Percentiles rank a stretch among this genome's conserved stretches.
Conservation (phyloP, 768 basidiomycete species). For the Leccinum subtestaceum region DNA sequence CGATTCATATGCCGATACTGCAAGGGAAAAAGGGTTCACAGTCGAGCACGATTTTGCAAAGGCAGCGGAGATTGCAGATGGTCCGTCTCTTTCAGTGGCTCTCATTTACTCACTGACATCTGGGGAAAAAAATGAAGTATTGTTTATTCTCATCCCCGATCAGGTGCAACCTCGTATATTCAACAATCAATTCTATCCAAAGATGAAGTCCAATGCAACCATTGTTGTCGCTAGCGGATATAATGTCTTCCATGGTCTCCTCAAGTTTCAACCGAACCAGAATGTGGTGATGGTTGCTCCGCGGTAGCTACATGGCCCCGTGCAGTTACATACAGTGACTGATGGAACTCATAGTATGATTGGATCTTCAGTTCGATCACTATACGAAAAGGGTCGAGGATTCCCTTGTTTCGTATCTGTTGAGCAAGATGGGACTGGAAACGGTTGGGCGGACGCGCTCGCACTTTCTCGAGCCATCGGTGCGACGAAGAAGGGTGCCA, state of each 20-base stretch:
- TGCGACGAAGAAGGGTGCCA: conserved; percentile 61
- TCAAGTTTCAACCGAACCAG: conserved; percentile 51
- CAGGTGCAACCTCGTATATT: conserved; percentile 64
- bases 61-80: conserved; percentile 54
- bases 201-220: conserved; percentile 45
- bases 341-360: conserved; percentile 48
- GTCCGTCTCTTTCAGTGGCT: conserved; percentile 30
- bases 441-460: conserved; percentile 44
- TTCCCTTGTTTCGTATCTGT: conserved; percentile 66
- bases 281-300: conserved; percentile 69
- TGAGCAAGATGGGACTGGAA: conserved; percentile 57
- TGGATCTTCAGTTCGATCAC: conserved; percentile 59
- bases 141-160: conserved; percentile 63
- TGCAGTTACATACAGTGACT: neutral
- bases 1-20: conserved; percentile 57
- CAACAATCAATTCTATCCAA: conserved; percentile 50
- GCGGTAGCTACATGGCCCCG: conserved; percentile 30
- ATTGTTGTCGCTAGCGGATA: conserved; percentile 65
- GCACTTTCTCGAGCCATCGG: conserved; percentile 58
- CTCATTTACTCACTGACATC: neutral
- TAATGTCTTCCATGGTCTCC: conserved; percentile 60
- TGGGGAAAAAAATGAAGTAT: conserved; percentile 33
- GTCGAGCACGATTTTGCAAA: conserved; percentile 57
- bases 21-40: conserved; percentile 52
- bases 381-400: conserved; percentile 57